Evolutionary conservation across 176 grass and related monocot genomes (phyloP), one percentile per base, ranked within the genome.

Genomic region (Stipa capillata): DNA sequence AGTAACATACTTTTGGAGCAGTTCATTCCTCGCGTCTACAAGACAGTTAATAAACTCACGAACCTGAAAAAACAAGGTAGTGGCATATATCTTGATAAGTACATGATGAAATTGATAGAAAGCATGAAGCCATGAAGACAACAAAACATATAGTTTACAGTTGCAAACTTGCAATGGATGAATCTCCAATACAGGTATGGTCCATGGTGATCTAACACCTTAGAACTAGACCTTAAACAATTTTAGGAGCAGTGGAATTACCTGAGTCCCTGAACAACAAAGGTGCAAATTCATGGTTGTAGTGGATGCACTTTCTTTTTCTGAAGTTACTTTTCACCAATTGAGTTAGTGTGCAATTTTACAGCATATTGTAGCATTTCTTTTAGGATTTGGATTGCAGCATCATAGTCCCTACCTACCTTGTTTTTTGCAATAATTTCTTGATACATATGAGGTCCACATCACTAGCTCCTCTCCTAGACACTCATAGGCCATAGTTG

Each of bases 1-100:
- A 73, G 9, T n/a, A 42, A 65, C 55, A 58, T 81, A 94, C 96
- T 89, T 95, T 39, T 92, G 90, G 41, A 89, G 85, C 56, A 98
- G 71, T 69, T 98, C 92, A 9, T 92, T 89, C 87, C 90, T 98
- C 72, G 96, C 96, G 32, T 95, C 92, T 72, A 87, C 62, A 24
- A 98, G 84, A 73, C 90, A 84, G 52, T 76, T 82, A 78, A 98
- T 76, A 56, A 95, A 98, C 50, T 98, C 83, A 8, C 57, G 73
- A 43, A 98, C 86, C 92, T 98, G 74, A 83, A 97, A 69, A 73
- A 71, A 51, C 29, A 74, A 73, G 52, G 31, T 59, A 73, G 45
- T 69, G 20, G 25, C 20, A 66, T 37, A 33, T 10, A 72, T 21
- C 65, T 62, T 60, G 49, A 49, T 64, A 34, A 82, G 62, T 68